Percentiles rank a stretch among this genome's conserved stretches.
phyloP scores from a whole-genome alignment of 176 grass and related monocot species.

The Oryza glumipatula region DNA sequence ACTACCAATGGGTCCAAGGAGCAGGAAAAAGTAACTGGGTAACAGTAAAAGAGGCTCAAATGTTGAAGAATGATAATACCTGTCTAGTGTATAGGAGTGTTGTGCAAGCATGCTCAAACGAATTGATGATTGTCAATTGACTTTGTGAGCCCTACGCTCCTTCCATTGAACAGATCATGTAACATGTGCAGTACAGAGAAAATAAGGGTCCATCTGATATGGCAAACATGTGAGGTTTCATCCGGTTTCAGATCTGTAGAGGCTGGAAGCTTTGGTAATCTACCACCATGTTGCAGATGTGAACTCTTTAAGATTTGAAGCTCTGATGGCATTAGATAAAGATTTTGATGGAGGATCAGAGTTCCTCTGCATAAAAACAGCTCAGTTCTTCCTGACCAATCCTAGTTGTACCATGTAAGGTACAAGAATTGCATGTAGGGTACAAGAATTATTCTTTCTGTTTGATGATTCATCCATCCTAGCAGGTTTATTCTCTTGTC shows the following conservation, averaged over 20 bases:
- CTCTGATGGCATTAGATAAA: neutral
- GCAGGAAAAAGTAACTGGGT: neutral
- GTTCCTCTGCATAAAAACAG: neutral
- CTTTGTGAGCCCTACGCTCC: slow-evolving; percentile 45
- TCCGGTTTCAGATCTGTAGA: slow-evolving; percentile 45
- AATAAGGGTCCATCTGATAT: slow-evolving; percentile 35
- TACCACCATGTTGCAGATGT: slow-evolving; percentile 45
- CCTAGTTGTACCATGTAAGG: slow-evolving; percentile 7
- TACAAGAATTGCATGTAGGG: neutral
- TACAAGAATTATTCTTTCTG: neutral
- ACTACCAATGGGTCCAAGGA: slow-evolving; percentile 4
- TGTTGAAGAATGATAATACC: slow-evolving; percentile 29
- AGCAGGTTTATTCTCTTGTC: neutral
- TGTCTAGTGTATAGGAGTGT: slow-evolving; percentile 39
- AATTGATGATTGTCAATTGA: slow-evolving; percentile 40
- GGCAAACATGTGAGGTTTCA: slow-evolving; percentile 52
- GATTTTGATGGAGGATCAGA: slow-evolving; percentile 2
- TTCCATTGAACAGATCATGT: slow-evolving; percentile 48
- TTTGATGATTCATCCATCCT: slow-evolving; percentile 29
- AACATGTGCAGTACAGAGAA: slow-evolving; percentile 49
- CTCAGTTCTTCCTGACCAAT: slow-evolving; percentile 13
- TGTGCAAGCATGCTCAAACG: slow-evolving; percentile 38
- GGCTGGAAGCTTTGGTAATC: slow-evolving; percentile 32
- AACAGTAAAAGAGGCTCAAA: slow-evolving; percentile 32
- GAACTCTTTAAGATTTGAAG: slow-evolving; percentile 29